phyloP scores from a whole-genome alignment of 345 rosid genomes.

The Citrus australasica region DNA sequence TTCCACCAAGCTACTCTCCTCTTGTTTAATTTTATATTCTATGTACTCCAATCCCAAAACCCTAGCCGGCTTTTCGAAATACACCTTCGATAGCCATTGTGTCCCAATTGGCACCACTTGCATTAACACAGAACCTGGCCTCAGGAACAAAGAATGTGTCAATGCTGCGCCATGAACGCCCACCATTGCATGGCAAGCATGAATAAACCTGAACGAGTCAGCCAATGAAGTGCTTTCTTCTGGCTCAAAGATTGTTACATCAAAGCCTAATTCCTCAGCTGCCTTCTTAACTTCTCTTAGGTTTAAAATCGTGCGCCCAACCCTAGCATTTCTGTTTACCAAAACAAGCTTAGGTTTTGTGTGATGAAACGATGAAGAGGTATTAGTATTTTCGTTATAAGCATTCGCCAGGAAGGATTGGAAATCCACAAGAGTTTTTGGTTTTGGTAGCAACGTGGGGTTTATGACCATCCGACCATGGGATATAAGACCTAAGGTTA shows the following conservation, averaged over 20 bases:
- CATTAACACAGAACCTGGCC: constrained; percentile 20
- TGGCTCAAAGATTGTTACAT: constrained; percentile 26
- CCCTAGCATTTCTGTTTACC: background rate
- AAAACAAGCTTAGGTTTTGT: constrained; percentile 20
- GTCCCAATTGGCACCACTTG: constrained; percentile 37
- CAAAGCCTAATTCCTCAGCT: constrained; percentile 20
- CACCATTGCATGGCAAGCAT: constrained; percentile 33
- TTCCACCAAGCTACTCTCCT: constrained; percentile 35
- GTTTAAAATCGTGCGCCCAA: constrained; percentile 23
- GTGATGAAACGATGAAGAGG: background rate
- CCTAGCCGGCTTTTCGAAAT: constrained; percentile 22
- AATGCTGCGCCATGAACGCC: constrained; percentile 45
- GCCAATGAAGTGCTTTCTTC: background rate
- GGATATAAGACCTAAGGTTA: constrained; percentile 26
- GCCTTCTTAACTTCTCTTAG: background rate
- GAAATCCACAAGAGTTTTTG: constrained; percentile 17
- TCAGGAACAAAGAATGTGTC: constrained; percentile 28
- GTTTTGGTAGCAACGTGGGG: constrained; percentile 17
- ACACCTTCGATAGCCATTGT: constrained; percentile 21
- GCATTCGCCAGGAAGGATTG: constrained; percentile 15
- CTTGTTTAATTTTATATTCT: constrained; percentile 20
- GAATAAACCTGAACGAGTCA: constrained; percentile 16
- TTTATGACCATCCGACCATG: constrained; percentile 30
- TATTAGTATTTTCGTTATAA: constrained; percentile 3
- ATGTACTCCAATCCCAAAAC: constrained; percentile 33